Percentiles rank a stretch among this genome's conserved stretches.
Evolutionary conservation across 208 protist species (phyloP).

Genomic region (Acanthamoeba castellanii): DNA sequence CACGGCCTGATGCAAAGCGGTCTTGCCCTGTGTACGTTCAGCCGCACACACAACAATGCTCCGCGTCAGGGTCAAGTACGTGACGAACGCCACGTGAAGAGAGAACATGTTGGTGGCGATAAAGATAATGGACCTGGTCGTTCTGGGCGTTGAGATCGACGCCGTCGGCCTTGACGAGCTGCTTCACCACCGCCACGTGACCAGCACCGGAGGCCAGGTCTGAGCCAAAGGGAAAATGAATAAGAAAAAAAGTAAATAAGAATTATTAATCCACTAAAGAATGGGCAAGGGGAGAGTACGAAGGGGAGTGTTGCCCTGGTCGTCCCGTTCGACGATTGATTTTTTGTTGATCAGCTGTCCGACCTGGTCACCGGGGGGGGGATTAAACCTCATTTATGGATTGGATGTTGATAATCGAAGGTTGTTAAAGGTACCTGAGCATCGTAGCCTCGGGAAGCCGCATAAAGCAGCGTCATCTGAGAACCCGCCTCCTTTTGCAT

Average conservation of each 20-base stretch:
- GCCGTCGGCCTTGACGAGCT: conserved; percentile 45
- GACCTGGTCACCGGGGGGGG: neutral
- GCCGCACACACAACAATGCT: neutral
- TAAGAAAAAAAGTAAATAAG: neutral
- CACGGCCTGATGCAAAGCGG: conserved; percentile 43
- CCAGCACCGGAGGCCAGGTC: conserved; percentile 45
- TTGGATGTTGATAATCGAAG: neutral
- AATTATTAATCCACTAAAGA: too few relatives aligned
- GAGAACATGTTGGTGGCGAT: neutral
- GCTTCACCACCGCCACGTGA: conserved; percentile 58
- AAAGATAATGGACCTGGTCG: neutral
- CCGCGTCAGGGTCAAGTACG: neutral
- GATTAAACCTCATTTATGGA: neutral
- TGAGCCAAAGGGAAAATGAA: neutral
- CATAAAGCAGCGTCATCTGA: conserved; percentile 67
- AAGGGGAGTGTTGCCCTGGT: conserved; percentile 61
- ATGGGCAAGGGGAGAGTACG: too few relatives aligned
- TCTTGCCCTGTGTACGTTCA: conserved; percentile 19
- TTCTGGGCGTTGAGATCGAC: conserved; percentile 68
- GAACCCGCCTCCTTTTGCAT: conserved; percentile 23
- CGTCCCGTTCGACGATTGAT: conserved; percentile 26
- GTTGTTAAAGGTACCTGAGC: neutral
- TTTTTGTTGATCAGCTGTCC: conserved; percentile 34
- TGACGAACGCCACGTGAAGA: neutral
- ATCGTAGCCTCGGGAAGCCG: conserved; percentile 46